phyloP scores from a whole-genome alignment of 257 asterid species.

The Sherardia arvensis region DNA sequence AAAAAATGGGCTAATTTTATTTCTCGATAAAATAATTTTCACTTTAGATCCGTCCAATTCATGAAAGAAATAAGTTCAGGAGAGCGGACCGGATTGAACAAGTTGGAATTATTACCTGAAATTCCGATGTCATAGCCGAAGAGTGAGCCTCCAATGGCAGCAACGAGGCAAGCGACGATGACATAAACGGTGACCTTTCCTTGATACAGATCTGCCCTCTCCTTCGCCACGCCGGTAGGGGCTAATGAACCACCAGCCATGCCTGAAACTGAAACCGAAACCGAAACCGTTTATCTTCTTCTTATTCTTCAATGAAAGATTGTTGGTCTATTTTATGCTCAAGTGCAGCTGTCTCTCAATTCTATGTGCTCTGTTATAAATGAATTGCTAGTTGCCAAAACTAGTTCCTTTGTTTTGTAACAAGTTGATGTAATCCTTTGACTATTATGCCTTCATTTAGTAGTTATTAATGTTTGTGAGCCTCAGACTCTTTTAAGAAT shows the following conservation, averaged over 20 bases:
- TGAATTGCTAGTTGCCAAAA: background rate
- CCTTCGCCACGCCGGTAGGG: constrained; percentile 46
- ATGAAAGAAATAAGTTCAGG: too few species aligned
- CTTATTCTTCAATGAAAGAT: too few species aligned
- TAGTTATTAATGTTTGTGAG: background rate
- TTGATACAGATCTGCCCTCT: constrained; percentile 56
- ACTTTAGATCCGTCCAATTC: too few species aligned
- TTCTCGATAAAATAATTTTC: too few species aligned
- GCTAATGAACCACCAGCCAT: constrained; percentile 68
- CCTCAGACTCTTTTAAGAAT: background rate
- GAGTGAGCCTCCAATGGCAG: constrained; percentile 71
- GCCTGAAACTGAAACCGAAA: background rate
- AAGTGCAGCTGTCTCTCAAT: background rate
- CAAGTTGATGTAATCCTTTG: constrained; percentile 5
- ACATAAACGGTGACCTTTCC: constrained; percentile 58
- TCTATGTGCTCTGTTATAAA: background rate
- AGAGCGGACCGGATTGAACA: too few species aligned
- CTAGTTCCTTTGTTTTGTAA: background rate
- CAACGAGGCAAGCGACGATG: constrained; percentile 47
- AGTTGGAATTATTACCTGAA: constrained; percentile 35
- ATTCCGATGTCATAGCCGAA: constrained; percentile 81
- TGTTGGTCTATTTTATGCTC: background rate
- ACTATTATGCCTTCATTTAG: background rate
- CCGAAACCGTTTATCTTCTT: background rate
- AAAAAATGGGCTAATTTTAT: too few species aligned